Evolutionary conservation across 306 rosid species (phyloP).

Genomic region (Sicyos baderoa): DNA sequence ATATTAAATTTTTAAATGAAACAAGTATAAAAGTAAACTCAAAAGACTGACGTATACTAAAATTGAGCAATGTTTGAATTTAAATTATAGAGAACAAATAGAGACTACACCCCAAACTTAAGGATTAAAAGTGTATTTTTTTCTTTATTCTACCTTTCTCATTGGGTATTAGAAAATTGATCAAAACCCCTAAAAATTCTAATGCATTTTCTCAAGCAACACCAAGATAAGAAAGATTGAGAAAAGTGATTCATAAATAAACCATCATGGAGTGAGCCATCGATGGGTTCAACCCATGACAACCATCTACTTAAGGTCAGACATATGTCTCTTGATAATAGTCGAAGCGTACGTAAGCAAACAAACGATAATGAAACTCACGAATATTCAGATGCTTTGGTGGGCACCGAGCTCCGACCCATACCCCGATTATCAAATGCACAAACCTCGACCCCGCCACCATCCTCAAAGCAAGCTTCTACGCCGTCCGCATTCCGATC

Average conservation of each 20-base stretch:
- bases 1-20: too few relatives aligned
- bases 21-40: too few relatives aligned
- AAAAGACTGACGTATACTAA: too few relatives aligned
- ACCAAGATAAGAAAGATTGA: neutral
- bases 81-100: too few relatives aligned
- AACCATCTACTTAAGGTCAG: too few relatives aligned
- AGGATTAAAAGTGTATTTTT: too few relatives aligned
- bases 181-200: neutral
- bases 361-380: constrained; percentile 30
- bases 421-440: constrained; percentile 94
- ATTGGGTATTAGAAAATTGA: neutral
- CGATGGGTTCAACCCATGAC: too few relatives aligned
- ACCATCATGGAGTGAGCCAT: too few relatives aligned
- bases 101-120: too few relatives aligned
- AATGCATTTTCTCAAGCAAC: neutral
- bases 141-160: neutral
- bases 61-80: too few relatives aligned
- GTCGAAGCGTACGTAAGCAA: too few relatives aligned
- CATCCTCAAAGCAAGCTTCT: constrained; percentile 34
- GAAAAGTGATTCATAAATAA: neutral
- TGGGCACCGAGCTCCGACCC: constrained; percentile 72
- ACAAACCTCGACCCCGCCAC: constrained; percentile 59
- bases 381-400: constrained; percentile 62
- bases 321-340: too few relatives aligned
- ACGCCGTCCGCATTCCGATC: constrained; percentile 14